Percentiles rank a stretch among this genome's conserved stretches.
Evolutionary conservation across 1,284 basidiomycete species (phyloP).

Genomic region (Salmacisia buchloeana): DNA sequence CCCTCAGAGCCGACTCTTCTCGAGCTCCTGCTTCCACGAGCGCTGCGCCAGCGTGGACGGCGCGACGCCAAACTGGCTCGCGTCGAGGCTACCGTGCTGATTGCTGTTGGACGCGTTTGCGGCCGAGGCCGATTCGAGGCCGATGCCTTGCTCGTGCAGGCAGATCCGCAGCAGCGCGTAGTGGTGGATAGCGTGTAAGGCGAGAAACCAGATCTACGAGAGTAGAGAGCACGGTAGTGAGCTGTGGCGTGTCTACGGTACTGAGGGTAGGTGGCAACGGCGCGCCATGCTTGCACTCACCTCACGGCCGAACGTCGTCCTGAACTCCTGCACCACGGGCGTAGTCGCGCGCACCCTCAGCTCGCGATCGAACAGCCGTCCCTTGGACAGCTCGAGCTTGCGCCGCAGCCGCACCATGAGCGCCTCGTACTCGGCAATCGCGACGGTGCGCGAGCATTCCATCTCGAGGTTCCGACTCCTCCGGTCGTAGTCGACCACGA

Average conservation of each 20-base stretch:
- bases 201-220: slow-evolving; percentile 40
- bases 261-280: not conserved
- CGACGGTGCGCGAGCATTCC: slow-evolving; percentile 23
- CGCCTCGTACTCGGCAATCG: slow-evolving; percentile 26
- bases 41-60: slow-evolving; percentile 38
- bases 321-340: slow-evolving; percentile 21
- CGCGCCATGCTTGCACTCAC: slow-evolving; percentile 10
- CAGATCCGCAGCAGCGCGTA: slow-evolving; percentile 41
- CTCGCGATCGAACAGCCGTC: slow-evolving; percentile 13
- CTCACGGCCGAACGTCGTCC: slow-evolving; percentile 16
- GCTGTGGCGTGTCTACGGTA: not conserved
- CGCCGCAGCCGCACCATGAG: slow-evolving; percentile 18
- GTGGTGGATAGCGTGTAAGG: slow-evolving; percentile 44
- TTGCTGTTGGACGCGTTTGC: slow-evolving; percentile 10
- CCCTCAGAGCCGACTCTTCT: slow-evolving; percentile 10
- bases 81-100: slow-evolving; percentile 31
- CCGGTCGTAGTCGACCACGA: slow-evolving; percentile 35
- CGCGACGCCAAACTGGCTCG: slow-evolving; percentile 40
- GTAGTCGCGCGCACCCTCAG: slow-evolving; percentile 36
- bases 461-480: slow-evolving; percentile 22
- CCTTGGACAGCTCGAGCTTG: slow-evolving; percentile 21
- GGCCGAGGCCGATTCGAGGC: not conserved
- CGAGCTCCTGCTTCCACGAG: slow-evolving; percentile 24
- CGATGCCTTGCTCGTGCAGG: slow-evolving; percentile 15
- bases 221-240: not conserved